Evolutionary conservation across 257 asterid genomes (phyloP).

Genomic region (Echium plantagineum): DNA sequence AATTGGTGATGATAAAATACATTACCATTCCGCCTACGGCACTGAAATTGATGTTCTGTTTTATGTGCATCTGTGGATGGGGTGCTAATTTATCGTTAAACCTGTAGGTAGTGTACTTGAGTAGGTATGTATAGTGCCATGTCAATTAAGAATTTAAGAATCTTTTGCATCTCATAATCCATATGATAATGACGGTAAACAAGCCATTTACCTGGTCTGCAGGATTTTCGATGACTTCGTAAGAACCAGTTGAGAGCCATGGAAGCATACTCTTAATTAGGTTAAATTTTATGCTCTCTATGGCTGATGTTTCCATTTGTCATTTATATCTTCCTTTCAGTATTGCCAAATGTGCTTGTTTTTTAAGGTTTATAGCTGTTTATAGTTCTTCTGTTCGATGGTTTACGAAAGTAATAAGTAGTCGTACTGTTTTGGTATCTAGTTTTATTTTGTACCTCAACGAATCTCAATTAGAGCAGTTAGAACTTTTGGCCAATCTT

Average conservation of each 20-base stretch:
- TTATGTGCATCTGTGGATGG: too few relatives aligned
- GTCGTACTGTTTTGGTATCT: background rate
- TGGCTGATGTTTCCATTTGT: conserved; percentile 15
- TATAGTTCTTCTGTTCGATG: background rate
- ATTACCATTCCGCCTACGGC: background rate
- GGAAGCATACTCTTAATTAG: conserved; percentile 28
- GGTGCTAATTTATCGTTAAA: too few relatives aligned
- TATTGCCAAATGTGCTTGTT: background rate
- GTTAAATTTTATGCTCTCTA: conserved; percentile 41
- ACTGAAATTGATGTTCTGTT: too few relatives aligned
- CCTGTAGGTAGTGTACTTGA: background rate
- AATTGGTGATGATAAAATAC: background rate
- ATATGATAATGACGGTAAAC: conserved; percentile 21
- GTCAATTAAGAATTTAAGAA: conserved; percentile 8
- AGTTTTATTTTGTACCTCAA: background rate
- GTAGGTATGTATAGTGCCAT: conserved; percentile 6
- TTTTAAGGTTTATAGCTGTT: too few relatives aligned
- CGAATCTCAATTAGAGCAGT: too few relatives aligned
- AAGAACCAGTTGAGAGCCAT: conserved; percentile 63
- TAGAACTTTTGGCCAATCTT: too few relatives aligned
- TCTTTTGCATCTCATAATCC: conserved; percentile 10
- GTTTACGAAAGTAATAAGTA: background rate
- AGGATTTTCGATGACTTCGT: conserved; percentile 41
- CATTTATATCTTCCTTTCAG: background rate
- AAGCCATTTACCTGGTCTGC: conserved; percentile 45